Percentiles rank a stretch among this genome's conserved stretches.
These are phyloP conservation scores for Dactylellina drechsleri DNA, from an alignment of 2,329 filamentous ascomycete species.

Conservation along the genomic window DNA sequence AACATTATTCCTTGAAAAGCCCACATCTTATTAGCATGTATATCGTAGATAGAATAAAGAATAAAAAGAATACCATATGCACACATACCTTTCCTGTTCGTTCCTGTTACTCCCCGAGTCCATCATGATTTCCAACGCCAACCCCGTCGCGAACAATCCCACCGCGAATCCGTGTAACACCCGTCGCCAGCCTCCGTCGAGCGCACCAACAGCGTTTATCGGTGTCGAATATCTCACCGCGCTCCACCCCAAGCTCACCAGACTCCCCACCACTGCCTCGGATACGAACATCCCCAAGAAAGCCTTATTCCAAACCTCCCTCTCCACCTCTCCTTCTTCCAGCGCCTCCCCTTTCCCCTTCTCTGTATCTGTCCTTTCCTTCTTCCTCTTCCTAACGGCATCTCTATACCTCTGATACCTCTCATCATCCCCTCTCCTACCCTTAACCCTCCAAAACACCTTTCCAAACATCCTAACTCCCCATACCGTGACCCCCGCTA, in stretches of 20 bases:
- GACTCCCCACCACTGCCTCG: constrained; percentile 68
- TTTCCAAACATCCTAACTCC: constrained; percentile 69
- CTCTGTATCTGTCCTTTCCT: neutral
- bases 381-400: constrained; percentile 37
- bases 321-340: constrained; percentile 60
- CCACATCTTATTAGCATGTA: neutral
- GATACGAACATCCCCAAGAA: constrained; percentile 69
- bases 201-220: constrained; percentile 61
- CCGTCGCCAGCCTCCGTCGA: constrained; percentile 45
- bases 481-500: constrained; percentile 70
- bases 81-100: too few species aligned
- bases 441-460: constrained; percentile 65
- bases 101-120: constrained; percentile 64
- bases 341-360: neutral
- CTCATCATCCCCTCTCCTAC: constrained; percentile 68
- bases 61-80: too few species aligned
- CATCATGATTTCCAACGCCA: constrained; percentile 69
- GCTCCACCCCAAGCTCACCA: constrained; percentile 70
- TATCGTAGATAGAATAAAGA: neutral
- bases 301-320: constrained; percentile 69
- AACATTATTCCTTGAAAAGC: neutral
- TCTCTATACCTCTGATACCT: constrained; percentile 67
- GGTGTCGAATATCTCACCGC: constrained; percentile 62
- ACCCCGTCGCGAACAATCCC: constrained; percentile 68
- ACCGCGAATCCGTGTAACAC: constrained; percentile 64